Base-by-base conservation (phyloP, 495 filamentous ascomycete genomes). In the Niebla homalea region DNA sequence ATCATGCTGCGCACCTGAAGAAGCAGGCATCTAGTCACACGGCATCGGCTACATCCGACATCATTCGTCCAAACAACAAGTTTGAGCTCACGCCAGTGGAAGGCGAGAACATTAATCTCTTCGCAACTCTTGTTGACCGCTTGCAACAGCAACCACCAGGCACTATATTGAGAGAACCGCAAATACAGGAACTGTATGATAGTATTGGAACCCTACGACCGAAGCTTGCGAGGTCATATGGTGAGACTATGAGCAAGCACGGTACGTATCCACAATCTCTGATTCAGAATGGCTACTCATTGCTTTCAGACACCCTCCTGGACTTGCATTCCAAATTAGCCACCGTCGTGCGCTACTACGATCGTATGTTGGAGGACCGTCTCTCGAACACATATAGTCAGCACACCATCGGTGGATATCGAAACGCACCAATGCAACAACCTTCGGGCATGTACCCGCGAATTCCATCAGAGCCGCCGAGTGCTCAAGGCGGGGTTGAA, bases 211-310 rank as follows among this genome's bases (percentile, higher is more conserved):
- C 85, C 3, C 71, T 98, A 51, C 79, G 92, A 43, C 92, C 92
- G 2, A 98, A 98, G 66, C 70, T 98, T 47, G 93, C 93, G 15
- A 78, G 92, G 48, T 96, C 90, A 7, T 97, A 96, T 67, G 92
- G 92, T 36, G 92, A 98, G 67, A 97, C 92, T 1, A 97, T 97
- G 92, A 97, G 90, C 75, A 98, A 97, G 66, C 92, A 97, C 64
- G 90, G 89, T 87, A 71, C 62, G 79, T 15, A n/a, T 37, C 23
- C 11, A 15, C 71, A 26, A 20, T 19, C 18, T 36, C 22, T 53
- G 50, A 21, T 36, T 7, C 32, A 2, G 1, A 2, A 19, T 15
- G 14, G 10, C 10, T 47, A 26, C 64, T 74, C 52, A 74, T 54
- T 19, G 46, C n/a, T 53, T 32, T 36, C 54, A 79, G 77, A 98